These are phyloP conservation scores for Suhomyces wounanorum DNA, from an alignment of 1,139 yeast species.

Conservation along the genomic window DNA sequence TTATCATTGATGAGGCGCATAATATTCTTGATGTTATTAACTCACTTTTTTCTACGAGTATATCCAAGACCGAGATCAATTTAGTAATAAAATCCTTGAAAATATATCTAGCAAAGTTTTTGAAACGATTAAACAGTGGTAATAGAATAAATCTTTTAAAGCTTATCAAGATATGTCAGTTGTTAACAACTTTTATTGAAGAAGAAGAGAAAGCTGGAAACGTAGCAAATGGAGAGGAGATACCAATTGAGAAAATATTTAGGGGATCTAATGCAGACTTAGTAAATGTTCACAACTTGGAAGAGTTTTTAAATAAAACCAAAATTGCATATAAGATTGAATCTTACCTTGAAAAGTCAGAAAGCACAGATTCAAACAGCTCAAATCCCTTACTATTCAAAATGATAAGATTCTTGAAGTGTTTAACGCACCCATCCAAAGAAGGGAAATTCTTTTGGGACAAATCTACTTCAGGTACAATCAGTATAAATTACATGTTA, in stretches of 20 bases:
- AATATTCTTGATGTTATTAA: slow-evolving; percentile 79
- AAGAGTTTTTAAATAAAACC: slow-evolving; percentile 61
- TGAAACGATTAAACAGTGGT: slow-evolving; percentile 64
- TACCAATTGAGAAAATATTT: slow-evolving; percentile 56
- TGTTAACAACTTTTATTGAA: slow-evolving; percentile 49
- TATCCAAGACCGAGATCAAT: slow-evolving; percentile 53
- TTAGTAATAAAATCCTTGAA: slow-evolving; percentile 49
- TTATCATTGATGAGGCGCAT: slow-evolving; percentile 93
- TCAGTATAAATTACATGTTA: slow-evolving; percentile 64
- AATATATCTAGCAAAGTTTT: slow-evolving; percentile 60
- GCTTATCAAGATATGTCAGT: slow-evolving; percentile 56
- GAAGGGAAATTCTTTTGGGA: slow-evolving; percentile 85
- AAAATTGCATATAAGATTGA: slow-evolving; percentile 87
- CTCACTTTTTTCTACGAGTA: slow-evolving; percentile 63
- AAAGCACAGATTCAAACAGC: slow-evolving; percentile 15
- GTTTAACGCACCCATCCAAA: slow-evolving; percentile 70
- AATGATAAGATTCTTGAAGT: slow-evolving; percentile 62
- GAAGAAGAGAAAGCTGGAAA: slow-evolving; percentile 26
- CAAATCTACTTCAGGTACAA: slow-evolving; percentile 21
- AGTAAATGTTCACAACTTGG: slow-evolving; percentile 69
- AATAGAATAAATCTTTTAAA: slow-evolving; percentile 73
- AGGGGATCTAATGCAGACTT: slow-evolving; percentile 62
- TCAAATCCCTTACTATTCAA: slow-evolving; percentile 66
- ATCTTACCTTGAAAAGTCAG: slow-evolving; percentile 53
- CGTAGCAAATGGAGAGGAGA: slow-evolving; percentile 53